Evolutionary conservation across 805 yeast species (phyloP).

Genomic region (Saitoella complicata): DNA sequence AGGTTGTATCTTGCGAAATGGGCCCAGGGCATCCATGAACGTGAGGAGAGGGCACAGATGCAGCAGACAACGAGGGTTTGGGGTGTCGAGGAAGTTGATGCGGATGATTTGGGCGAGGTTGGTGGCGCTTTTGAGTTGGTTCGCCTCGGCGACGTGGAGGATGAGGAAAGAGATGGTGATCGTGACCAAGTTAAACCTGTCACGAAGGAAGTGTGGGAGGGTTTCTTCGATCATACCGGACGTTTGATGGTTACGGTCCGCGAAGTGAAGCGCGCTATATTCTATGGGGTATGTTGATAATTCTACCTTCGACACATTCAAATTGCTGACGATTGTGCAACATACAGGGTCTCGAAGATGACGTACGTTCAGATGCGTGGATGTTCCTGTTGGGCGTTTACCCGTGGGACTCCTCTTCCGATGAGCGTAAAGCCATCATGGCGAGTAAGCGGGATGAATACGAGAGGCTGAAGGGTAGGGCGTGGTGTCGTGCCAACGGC

Average conservation of each 20-base stretch:
- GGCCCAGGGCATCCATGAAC: slow-evolving; percentile 89
- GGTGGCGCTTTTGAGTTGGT: slow-evolving; percentile 29
- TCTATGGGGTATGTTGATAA: slow-evolving; percentile 43
- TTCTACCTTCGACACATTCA: background rate
- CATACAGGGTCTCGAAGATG: slow-evolving; percentile 40
- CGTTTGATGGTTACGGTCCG: slow-evolving; percentile 51
- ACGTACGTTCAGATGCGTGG: slow-evolving; percentile 67
- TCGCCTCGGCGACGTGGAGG: slow-evolving; percentile 14
- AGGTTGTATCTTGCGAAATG: slow-evolving; percentile 85
- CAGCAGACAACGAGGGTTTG: too few relatives aligned
- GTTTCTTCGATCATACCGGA: slow-evolving; percentile 65
- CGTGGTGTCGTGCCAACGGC: too few relatives aligned
- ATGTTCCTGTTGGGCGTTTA: slow-evolving; percentile 63
- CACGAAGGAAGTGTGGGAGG: slow-evolving; percentile 62
- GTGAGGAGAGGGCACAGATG: slow-evolving; percentile 42
- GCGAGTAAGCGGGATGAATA: slow-evolving; percentile 45
- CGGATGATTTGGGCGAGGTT: slow-evolving; percentile 17
- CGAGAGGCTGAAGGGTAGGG: slow-evolving; percentile 35
- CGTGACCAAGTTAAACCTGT: slow-evolving; percentile 49
- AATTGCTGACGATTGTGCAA: background rate
- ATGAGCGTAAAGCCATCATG: slow-evolving; percentile 46
- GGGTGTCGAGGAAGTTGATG: slow-evolving; percentile 22
- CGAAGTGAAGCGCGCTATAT: slow-evolving; percentile 69
- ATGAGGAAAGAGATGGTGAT: slow-evolving; percentile 28
- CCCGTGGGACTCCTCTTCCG: slow-evolving; percentile 71